Percentiles rank a stretch among this genome's conserved stretches.
These are phyloP conservation scores for Heteromeles arbutifolia DNA, from an alignment of 306 rosid species.

Conservation along the genomic window DNA sequence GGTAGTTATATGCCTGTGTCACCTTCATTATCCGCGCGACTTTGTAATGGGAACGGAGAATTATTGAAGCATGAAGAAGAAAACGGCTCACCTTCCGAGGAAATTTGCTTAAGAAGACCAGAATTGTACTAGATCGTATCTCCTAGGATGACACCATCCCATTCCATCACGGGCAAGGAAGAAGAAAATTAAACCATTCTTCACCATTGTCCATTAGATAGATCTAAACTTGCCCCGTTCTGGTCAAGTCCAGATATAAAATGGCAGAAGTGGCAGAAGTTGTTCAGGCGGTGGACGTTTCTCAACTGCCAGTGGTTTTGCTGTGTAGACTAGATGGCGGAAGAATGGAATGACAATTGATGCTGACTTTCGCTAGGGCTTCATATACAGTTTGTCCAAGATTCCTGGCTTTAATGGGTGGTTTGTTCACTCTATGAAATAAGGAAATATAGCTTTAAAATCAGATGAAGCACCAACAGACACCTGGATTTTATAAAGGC, in stretches of 20 bases:
- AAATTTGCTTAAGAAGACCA: conserved; percentile 42
- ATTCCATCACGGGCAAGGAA: conserved; percentile 10
- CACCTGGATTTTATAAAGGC: neutral
- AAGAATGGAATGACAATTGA: neutral
- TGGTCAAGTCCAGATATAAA: neutral
- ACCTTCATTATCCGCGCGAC: conserved; percentile 54
- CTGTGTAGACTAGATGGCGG: neutral
- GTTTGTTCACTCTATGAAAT: conserved; percentile 12
- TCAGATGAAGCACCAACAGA: neutral
- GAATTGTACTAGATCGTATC: conserved; percentile 41
- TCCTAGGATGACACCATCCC: conserved; percentile 6
- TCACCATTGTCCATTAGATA: conserved; percentile 9
- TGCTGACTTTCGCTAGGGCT: neutral
- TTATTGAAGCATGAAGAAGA: conserved; percentile 50
- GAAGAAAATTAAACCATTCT: conserved; percentile 8
- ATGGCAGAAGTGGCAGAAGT: conserved; percentile 22
- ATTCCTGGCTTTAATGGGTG: conserved; percentile 14
- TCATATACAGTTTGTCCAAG: conserved; percentile 14
- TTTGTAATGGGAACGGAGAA: conserved; percentile 56
- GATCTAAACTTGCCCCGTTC: neutral
- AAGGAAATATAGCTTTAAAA: neutral
- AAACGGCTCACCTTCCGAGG: conserved; percentile 31
- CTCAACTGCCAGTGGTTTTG: neutral
- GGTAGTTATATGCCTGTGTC: conserved; percentile 44
- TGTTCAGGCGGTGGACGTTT: neutral